Base-by-base conservation (phyloP, 2,329 filamentous ascomycete species). In the Niveomyces coronatus region DNA sequence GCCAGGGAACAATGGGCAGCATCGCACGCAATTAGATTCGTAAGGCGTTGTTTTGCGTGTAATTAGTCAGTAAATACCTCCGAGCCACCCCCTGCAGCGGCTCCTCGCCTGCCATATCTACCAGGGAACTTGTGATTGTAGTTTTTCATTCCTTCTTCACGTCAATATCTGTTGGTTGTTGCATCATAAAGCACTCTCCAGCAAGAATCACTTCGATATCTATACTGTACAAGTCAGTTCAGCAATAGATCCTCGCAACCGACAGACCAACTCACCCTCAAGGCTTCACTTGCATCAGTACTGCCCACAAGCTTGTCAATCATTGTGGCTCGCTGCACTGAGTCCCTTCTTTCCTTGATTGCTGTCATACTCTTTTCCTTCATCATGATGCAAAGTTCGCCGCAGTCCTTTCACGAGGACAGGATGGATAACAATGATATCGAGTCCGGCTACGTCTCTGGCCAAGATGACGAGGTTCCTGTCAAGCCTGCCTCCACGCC, bases 381-480 rank as follows among this genome's bases (percentile, higher is more conserved):
- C 42, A 48, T 52, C 35, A 58, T 57, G 48, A 56, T 56, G 29
- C 54, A 61, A 45, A 51, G 56, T 26, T 62, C 61, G 20, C 64
- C 65, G n/a, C 56, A 57, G 44, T 46, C 63, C 31, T 55, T 61
- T 41, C 44, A 57, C 42, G 57, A 62, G 45, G 56, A 56, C 42
- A 70, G 65, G 50, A 51, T 63, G 43, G 60, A 58, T 24, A 53
- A 60, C 43, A 56, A 60, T 24, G 68, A 71, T 29, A 58, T 71
- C 45, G 86, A 94, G 62, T 95, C 89, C 24, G 89, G 89, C 46
- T 95, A 95, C 66, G 85, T 78, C 53, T 80, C 69, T n/a, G 60
- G 53, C 31, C 53, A 60, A 37, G 63, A 61, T 32, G 60, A 61
- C 47, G 61, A 60, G 47, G 55, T 56, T n/a, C 52, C 59, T 54